Percentiles rank a stretch among this genome's conserved stretches.
phyloP scores from a whole-genome alignment of 1,139 yeast genomes.

The Hemisphaericaspora subhashii region DNA sequence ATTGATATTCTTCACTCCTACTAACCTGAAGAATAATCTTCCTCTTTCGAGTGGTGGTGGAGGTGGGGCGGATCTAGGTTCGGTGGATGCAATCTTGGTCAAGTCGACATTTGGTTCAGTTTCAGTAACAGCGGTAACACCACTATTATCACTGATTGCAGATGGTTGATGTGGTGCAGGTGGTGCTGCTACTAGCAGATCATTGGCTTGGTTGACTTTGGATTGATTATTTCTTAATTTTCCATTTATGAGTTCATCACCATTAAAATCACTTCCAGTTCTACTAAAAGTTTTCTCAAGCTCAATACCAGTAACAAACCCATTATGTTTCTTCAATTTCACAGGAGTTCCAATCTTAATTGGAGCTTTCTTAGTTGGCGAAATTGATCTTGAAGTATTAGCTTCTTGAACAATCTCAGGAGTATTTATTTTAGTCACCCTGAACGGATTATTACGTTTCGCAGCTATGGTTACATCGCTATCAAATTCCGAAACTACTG shows the following conservation, averaged over 20 bases:
- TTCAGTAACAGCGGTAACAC: neutral
- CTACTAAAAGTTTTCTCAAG: conserved; percentile 4
- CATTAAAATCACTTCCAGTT: conserved; percentile 16
- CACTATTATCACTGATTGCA: conserved; percentile 10
- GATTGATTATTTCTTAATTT: conserved; percentile 25
- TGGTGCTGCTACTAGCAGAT: neutral
- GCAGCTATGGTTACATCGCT: neutral
- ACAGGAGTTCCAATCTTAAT: conserved; percentile 46
- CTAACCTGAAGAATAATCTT: conserved; percentile 65
- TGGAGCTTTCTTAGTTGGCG: conserved; percentile 22
- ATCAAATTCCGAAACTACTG: conserved; percentile 1
- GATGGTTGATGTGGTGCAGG: conserved; percentile 18
- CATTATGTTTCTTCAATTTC: conserved; percentile 32
- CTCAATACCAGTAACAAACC: conserved; percentile 27
- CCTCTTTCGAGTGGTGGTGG: conserved; percentile 56
- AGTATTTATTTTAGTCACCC: conserved; percentile 1
- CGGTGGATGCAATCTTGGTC: neutral
- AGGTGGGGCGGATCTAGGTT: conserved; percentile 1
- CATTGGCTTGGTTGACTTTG: conserved; percentile 1
- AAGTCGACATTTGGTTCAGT: neutral
- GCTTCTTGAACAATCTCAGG: neutral
- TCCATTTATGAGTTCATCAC: conserved; percentile 23
- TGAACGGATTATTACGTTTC: conserved; percentile 3
- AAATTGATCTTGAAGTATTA: neutral
- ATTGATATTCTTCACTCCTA: conserved; percentile 55